These are phyloP conservation scores for Penicillium crystallinum DNA, from an alignment of 495 filamentous ascomycete genomes.

Conservation along the genomic window DNA sequence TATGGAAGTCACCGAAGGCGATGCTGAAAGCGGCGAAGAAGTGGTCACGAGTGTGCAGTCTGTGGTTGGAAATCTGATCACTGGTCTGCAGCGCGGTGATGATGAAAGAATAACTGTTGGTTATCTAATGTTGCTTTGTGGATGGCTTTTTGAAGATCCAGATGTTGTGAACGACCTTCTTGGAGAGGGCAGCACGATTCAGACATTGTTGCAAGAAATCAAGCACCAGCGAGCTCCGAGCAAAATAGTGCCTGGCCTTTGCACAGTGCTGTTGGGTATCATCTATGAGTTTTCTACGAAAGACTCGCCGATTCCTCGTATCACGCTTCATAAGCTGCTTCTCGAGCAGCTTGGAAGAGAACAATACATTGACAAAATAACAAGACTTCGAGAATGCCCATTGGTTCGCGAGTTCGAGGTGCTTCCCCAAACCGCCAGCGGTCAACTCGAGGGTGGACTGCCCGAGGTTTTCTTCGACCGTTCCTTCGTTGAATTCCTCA, in stretches of 20 bases:
- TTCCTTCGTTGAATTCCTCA: conserved; percentile 88
- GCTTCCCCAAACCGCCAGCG: conserved; percentile 60
- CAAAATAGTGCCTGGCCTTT: conserved; percentile 73
- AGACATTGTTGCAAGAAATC: conserved; percentile 73
- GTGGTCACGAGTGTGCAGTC: conserved; percentile 91
- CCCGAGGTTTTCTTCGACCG: conserved; percentile 84
- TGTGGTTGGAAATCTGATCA: conserved; percentile 75
- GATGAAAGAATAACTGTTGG: conserved; percentile 80
- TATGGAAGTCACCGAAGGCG: conserved; percentile 80
- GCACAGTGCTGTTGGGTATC: conserved; percentile 76
- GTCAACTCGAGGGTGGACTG: conserved; percentile 52
- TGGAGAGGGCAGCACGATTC: conserved; percentile 87
- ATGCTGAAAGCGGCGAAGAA: conserved; percentile 87
- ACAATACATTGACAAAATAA: conserved; percentile 82
- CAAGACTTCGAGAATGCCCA: conserved; percentile 71
- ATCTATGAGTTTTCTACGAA: conserved; percentile 97
- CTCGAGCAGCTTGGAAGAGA: conserved; percentile 77
- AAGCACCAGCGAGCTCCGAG: conserved; percentile 54
- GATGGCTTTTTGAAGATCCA: conserved; percentile 89
- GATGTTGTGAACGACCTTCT: conserved; percentile 91
- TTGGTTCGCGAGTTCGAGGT: conserved; percentile 89
- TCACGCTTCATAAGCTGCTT: conserved; percentile 76
- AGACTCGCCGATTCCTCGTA: conserved; percentile 84
- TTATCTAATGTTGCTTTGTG: conserved; percentile 87
- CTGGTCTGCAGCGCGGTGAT: conserved; percentile 63